These are phyloP conservation scores for Aspergillus puulaauensis DNA, from an alignment of 2,329 filamentous ascomycete species.

Conservation along the genomic window DNA sequence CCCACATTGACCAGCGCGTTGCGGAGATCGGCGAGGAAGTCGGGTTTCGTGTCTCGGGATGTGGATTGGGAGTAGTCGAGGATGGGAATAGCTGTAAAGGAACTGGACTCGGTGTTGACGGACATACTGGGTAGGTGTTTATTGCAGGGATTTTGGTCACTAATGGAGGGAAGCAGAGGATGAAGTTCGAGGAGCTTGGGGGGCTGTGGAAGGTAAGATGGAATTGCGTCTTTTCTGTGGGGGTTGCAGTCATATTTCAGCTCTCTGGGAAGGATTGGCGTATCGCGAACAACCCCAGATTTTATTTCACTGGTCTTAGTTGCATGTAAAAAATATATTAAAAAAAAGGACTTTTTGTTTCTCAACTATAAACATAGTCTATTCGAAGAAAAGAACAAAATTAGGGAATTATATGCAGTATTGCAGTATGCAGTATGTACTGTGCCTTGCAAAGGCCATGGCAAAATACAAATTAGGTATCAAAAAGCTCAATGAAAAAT, in stretches of 20 bases:
- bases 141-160: not conserved
- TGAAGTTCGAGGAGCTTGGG: not conserved
- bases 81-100: slow-evolving; percentile 32
- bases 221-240: not conserved
- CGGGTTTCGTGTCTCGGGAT: slow-evolving; percentile 21
- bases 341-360: not conserved
- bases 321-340: not conserved
- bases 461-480: not conserved
- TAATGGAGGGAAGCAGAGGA: not conserved
- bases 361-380: not conserved
- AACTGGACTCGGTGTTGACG: slow-evolving; percentile 21
- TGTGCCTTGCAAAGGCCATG: not conserved
- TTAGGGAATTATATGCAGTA: not conserved
- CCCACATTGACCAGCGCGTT: slow-evolving; percentile 36
- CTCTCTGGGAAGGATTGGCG: not conserved
- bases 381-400: not conserved
- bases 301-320: not conserved
- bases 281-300: not conserved
- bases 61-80: slow-evolving; percentile 29
- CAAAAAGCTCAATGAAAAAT: not conserved
- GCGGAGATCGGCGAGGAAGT: slow-evolving; percentile 29
- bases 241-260: not conserved
- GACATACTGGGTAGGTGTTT: not conserved
- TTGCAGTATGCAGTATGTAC: not conserved
- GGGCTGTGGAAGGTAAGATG: not conserved